Evolutionary conservation across 148 eudicot species (phyloP).

Genomic region (Rhododendron mucronatum): DNA sequence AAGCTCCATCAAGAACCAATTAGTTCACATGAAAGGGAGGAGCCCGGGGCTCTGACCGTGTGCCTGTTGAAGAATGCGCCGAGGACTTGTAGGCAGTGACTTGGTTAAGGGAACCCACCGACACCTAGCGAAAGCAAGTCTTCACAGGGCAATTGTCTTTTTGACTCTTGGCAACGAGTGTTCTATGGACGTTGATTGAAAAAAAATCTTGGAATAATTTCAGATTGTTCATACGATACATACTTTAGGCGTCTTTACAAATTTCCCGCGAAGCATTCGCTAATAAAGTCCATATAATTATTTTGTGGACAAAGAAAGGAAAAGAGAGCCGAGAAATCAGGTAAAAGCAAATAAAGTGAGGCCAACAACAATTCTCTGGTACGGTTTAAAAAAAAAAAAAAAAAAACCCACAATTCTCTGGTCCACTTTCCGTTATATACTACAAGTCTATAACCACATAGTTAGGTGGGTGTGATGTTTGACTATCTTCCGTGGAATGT

Average conservation of each 20-base stretch:
- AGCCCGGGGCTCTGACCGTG: too few relatives aligned
- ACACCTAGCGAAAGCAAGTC: too few relatives aligned
- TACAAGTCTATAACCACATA: neutral
- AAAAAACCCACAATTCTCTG: too few relatives aligned
- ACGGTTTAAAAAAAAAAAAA: too few relatives aligned
- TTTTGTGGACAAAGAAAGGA: neutral
- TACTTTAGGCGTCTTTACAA: neutral
- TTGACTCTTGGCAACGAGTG: neutral
- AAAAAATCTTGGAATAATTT: neutral
- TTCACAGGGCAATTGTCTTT: too few relatives aligned
- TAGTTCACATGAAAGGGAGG: too few relatives aligned
- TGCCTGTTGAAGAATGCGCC: too few relatives aligned
- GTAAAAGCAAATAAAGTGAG: neutral
- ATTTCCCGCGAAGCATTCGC: neutral
- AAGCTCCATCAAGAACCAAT: too few relatives aligned
- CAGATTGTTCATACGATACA: too few relatives aligned
- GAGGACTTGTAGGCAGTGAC: too few relatives aligned
- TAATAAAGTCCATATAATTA: neutral
- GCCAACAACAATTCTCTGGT: neutral
- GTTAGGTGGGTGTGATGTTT: neutral
- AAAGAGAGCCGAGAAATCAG: neutral
- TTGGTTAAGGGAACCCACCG: too few relatives aligned
- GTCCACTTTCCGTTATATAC: neutral
- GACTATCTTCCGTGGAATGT: neutral
- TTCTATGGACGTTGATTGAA: neutral